Base-by-base conservation (phyloP, 176 grass and related monocot genomes). In the Aegilops bicornis region DNA sequence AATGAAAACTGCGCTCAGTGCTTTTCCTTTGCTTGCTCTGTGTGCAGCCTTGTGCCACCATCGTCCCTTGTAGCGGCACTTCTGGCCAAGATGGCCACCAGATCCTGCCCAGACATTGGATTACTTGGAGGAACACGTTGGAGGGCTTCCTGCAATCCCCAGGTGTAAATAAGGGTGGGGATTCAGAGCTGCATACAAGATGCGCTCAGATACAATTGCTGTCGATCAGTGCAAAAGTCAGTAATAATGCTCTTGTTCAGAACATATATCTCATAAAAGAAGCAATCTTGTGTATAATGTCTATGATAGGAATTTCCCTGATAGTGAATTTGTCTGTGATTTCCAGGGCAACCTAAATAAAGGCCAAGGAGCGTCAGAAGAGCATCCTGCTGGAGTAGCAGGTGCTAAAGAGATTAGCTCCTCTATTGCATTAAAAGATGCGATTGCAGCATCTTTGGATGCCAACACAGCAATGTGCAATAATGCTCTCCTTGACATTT, bases 131-230 rank as follows among this genome's bases (percentile, higher is more conserved):
- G 90, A 52, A 91, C 65, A 89, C 90, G 17, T 64, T 98, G 13
- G 70, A 98, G 80, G 84, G 76, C 35, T 80, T 91, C 54, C 62
- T 98, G 11, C 69, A 80, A n/a, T 90, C 81, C 32, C 86, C 84
- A 20, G 36, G 42, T 25, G 74, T 73, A 52, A 83, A 69, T 54
- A 88, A 92, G 84, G 87, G 83, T 60, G 93, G 93, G 95, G 59
- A 93, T 98, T 78, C 82, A 90, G 72, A 85, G 58, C 82, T 95
- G 91, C 87, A 93, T 98, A 58, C 50, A 43, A 56, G 91, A 89
- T 78, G 95, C 95, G 7, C 95, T 98, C 32, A 78, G 24, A 30
- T 80, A 78, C 63, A 88, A 82, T 42, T 61, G 85, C 62, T 89
- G 78, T 43, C 83, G 77, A 25, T 71, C 87, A 39, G 40, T 68